phyloP scores from a whole-genome alignment of 2,329 filamentous ascomycete species.

The Aspergillus brunneoviolaceus region DNA sequence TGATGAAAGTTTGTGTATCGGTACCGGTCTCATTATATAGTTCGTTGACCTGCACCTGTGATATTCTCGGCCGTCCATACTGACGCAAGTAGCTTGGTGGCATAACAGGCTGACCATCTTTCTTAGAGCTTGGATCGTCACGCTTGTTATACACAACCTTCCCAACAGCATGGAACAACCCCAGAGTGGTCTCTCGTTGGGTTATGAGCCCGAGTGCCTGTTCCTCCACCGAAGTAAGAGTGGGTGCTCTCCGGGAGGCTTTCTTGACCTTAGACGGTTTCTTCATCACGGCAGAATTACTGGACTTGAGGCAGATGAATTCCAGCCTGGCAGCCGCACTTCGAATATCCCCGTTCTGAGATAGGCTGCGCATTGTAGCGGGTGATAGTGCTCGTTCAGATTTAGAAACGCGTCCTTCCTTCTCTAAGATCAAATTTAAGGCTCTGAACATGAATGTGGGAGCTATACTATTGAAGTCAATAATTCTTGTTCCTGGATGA shows the following conservation, averaged over 20 bases:
- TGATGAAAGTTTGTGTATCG: slow-evolving; percentile 85
- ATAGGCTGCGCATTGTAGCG: slow-evolving; percentile 72
- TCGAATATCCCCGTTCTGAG: slow-evolving; percentile 86
- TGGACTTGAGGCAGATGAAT: slow-evolving; percentile 83
- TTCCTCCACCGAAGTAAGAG: slow-evolving; percentile 71
- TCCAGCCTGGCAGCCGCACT: slow-evolving; percentile 91
- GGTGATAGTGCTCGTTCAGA: slow-evolving; percentile 74
- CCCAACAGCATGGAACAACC: slow-evolving; percentile 93
- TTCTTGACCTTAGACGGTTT: slow-evolving; percentile 69
- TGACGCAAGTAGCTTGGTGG: slow-evolving; percentile 62
- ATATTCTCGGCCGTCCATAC: slow-evolving; percentile 59
- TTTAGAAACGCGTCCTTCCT: slow-evolving; percentile 78
- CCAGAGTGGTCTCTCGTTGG: slow-evolving; percentile 83
- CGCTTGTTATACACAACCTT: slow-evolving; percentile 97
- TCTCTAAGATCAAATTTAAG: slow-evolving; percentile 75
- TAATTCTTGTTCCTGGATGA: slow-evolving; percentile 73
- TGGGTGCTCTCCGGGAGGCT: slow-evolving; percentile 44
- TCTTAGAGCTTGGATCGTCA: slow-evolving; percentile 50
- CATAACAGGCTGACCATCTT: slow-evolving; percentile 49
- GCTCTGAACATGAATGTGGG: slow-evolving; percentile 83
- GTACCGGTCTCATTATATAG: slow-evolving; percentile 94
- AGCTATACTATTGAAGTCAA: slow-evolving; percentile 93
- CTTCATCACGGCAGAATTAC: slow-evolving; percentile 69
- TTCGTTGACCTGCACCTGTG: slow-evolving; percentile 67
- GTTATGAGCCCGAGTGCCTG: slow-evolving; percentile 79